Evolutionary conservation across 768 basidiomycete species (phyloP).

Genomic region (Boletales sp.): DNA sequence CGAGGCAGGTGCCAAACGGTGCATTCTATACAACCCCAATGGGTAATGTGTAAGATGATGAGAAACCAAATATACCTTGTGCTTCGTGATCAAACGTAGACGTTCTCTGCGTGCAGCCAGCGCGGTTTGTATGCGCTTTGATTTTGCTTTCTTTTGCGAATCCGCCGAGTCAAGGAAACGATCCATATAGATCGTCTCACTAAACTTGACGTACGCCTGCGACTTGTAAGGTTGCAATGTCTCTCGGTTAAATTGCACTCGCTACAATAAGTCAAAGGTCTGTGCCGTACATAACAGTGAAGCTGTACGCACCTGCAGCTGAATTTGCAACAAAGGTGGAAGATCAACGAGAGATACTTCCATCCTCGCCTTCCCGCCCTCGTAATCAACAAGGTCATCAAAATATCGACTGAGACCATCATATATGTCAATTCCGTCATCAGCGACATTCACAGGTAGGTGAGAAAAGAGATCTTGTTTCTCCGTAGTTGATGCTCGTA

Average conservation of each 20-base stretch:
- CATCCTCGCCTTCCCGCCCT: slow-evolving; percentile 84
- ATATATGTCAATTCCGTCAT: slow-evolving; percentile 88
- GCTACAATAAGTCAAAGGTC: slow-evolving; percentile 39
- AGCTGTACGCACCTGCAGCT: slow-evolving; percentile 70
- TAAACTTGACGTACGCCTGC: slow-evolving; percentile 92
- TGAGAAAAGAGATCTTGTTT: slow-evolving; percentile 94
- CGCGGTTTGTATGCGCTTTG: slow-evolving; percentile 66
- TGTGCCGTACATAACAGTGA: background rate
- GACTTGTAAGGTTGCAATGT: slow-evolving; percentile 92
- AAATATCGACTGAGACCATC: slow-evolving; percentile 93
- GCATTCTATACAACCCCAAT: slow-evolving; percentile 44
- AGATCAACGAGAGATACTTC: slow-evolving; percentile 82
- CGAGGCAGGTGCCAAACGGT: slow-evolving; percentile 54
- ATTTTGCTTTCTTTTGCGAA: slow-evolving; percentile 63
- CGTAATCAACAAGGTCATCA: slow-evolving; percentile 82
- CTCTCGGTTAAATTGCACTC: slow-evolving; percentile 93
- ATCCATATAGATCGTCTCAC: slow-evolving; percentile 84
- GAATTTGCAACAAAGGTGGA: slow-evolving; percentile 90
- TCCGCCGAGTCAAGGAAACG: slow-evolving; percentile 82
- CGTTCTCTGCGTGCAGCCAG: slow-evolving; percentile 65
- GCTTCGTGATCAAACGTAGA: slow-evolving; percentile 61
- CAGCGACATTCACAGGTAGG: slow-evolving; percentile 87
- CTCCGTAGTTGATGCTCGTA: slow-evolving; percentile 63
- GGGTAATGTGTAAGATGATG: background rate
- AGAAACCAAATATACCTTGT: slow-evolving; percentile 52